Base-by-base conservation (phyloP, 441 rosid genomes). In the Populus hybrid region DNA sequence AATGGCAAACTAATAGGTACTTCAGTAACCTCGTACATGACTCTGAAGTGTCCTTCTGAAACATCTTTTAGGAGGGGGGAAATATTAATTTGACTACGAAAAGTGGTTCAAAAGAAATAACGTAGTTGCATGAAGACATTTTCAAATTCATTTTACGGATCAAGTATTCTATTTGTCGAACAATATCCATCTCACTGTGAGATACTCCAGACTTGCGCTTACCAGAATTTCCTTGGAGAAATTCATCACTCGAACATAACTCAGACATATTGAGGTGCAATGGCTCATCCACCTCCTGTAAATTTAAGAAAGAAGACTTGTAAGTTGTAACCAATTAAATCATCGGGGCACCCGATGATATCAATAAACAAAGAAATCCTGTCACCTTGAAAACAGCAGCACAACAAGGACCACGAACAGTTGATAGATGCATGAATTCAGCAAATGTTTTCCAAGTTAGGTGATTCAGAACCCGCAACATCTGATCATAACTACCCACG, bases 401-500 rank as follows among this genome's bases (percentile, higher is more conserved):
- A 84, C 78, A 87, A 76, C 97, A 94, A 80, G 98, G 98, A 26
- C 89, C 88, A 63, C 97, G 97, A 69, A 96, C 94, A 9, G 87
- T 89, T 70, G 97, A 91, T 74, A 93, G 82, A 83, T 96, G 99
- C 85, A 87, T 84, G 78, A 96, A 94, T 83, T 96, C 99, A 21
- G 98, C 98, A 80, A 96, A 96, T n/a, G 95, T 92, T 86, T 94
- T 96, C 99, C 98, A 92, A 9, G 97, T 92, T 67, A 96, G 87
- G 86, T 96, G 98, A 85, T 89, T 90, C 69, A 94, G 85, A 80
- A 94, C 89, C 59, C 99, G 90, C 80, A 95, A 78, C 95, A 94
- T 94, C 85, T 95, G 99, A 81, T 95, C 99, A 76, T 91, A 95
- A 86, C 99, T 95, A 76, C 98, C 98, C 50, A 94, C 88, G 0